Conservation (phyloP, 441 rosid genomes). For the Adansonia madagascariensis region DNA sequence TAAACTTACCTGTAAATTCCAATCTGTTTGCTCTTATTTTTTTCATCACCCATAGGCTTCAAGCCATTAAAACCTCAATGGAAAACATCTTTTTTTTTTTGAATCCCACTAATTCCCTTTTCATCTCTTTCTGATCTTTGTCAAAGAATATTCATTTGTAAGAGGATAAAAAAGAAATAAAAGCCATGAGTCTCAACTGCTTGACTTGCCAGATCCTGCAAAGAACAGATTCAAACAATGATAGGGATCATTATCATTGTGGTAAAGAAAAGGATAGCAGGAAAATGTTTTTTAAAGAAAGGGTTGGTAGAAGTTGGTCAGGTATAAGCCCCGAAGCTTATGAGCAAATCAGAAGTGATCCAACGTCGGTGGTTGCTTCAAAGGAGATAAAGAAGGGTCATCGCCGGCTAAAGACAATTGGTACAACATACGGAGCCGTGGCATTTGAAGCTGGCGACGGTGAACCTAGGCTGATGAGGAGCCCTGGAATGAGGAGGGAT, state of each 20-base stretch:
- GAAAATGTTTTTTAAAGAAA: constrained; percentile 18
- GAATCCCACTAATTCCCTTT: not conserved
- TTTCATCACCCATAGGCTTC: not conserved
- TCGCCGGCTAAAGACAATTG: constrained; percentile 41
- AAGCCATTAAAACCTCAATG: constrained; percentile 5
- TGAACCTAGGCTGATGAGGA: constrained; percentile 66
- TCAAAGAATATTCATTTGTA: not conserved
- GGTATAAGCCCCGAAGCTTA: constrained; percentile 40
- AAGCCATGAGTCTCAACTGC: constrained; percentile 63
- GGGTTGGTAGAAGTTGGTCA: constrained; percentile 55
- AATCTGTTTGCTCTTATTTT: not conserved
- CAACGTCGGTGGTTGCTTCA: constrained; percentile 24
- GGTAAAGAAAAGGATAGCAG: constrained; percentile 6
- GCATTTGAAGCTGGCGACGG: constrained; percentile 27
- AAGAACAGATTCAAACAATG: constrained; percentile 43
- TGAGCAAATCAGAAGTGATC: constrained; percentile 32
- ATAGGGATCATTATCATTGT: constrained; percentile 20
- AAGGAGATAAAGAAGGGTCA: constrained; percentile 42
- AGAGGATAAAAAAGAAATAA: not conserved
- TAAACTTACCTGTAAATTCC: not conserved
- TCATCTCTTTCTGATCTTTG: not conserved
- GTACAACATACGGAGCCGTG: constrained; percentile 26
- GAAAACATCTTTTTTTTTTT: not conserved
- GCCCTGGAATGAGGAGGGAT: constrained; percentile 79
- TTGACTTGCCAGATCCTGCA: constrained; percentile 52